A percentile compares a stretch with the other conserved stretches of the same genome.
Conservation (phyloP, 305 asterid genomes). For the Fraxinus ornus region DNA sequence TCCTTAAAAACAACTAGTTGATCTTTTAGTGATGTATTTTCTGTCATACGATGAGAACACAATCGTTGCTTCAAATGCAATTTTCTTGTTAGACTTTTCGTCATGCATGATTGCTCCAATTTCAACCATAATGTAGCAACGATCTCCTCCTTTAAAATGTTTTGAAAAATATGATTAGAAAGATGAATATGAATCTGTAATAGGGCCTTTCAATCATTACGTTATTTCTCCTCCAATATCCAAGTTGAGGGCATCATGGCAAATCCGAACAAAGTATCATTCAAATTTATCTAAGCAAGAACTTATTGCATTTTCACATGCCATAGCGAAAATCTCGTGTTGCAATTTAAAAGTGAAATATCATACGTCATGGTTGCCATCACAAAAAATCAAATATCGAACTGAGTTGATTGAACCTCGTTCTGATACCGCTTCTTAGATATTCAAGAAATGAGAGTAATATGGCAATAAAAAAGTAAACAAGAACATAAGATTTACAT, state of each 20-base stretch:
- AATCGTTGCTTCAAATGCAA: too few relatives aligned
- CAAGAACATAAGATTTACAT: not conserved
- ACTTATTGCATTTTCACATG: not conserved
- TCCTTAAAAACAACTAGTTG: not conserved
- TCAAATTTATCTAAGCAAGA: not conserved
- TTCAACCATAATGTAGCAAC: not conserved
- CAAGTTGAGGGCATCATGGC: not conserved
- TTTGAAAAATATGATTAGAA: not conserved
- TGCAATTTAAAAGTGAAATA: too few relatives aligned
- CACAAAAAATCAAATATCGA: not conserved
- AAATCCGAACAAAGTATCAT: not conserved
- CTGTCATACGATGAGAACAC: too few relatives aligned
- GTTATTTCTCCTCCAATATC: not conserved
- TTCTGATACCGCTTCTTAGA: not conserved
- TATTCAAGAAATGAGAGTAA: not conserved
- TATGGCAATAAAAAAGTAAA: too few relatives aligned
- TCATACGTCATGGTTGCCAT: not conserved
- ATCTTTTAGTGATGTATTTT: not conserved
- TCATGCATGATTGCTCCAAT: not conserved
- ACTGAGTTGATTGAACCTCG: not conserved
- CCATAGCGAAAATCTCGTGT: too few relatives aligned
- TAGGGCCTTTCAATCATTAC: not conserved
- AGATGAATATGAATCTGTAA: not conserved
- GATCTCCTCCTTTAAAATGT: not conserved
- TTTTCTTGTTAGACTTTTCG: not conserved